Conservation (phyloP, 345 rosid genomes). For the Populus simonii region DNA sequence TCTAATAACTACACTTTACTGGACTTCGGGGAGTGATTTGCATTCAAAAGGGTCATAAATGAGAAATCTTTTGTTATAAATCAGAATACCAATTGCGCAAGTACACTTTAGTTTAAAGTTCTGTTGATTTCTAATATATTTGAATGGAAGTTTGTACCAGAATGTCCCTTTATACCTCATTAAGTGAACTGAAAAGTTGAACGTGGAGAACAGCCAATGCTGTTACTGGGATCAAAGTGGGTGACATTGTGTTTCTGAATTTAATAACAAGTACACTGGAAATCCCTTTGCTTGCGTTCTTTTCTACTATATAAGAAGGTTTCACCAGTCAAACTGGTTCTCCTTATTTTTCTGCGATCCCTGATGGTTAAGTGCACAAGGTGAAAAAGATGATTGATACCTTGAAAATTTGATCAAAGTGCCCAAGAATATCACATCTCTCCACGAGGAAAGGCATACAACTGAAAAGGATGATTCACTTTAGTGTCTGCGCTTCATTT, state of each 20-base stretch:
- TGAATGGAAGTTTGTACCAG: neutral
- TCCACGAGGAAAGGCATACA: neutral
- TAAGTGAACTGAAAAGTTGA: neutral
- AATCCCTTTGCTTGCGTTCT: no score
- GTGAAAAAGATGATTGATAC: neutral
- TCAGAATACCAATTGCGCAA: neutral
- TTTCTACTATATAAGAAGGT: no score
- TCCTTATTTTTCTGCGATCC: neutral
- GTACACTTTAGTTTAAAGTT: neutral
- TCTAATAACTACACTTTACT: neutral
- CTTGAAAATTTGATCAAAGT: neutral
- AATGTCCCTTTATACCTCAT: neutral
- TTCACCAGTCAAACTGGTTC: neutral
- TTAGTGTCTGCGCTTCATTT: neutral
- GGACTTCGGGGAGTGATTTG: neutral
- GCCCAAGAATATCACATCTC: neutral
- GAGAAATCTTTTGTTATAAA: neutral
- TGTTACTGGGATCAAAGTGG: neutral
- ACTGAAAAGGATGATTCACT: neutral
- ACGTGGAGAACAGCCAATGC: neutral
- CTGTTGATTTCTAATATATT: neutral
- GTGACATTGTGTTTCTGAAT: neutral
- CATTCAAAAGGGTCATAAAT: neutral
- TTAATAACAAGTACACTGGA: neutral
- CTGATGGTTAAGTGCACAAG: neutral